Evolutionary conservation across 352 stramenopile species (phyloP), one percentile per base, ranked within the genome.

Genomic region (Phytophthora boehmeriae): DNA sequence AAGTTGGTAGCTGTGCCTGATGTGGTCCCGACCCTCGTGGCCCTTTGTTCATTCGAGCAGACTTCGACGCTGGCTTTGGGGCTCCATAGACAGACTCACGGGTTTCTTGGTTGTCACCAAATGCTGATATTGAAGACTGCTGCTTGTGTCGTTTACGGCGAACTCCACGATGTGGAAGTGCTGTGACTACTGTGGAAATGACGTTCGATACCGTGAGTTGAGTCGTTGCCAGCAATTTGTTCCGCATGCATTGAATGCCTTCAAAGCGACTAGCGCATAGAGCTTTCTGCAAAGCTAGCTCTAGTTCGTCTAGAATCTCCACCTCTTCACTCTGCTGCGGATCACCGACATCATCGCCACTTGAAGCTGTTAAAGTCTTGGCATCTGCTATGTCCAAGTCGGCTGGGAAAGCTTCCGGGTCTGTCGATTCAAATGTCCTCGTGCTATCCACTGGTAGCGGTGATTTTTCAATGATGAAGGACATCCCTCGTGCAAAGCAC

Each of bases 161-260:
- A 2, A 23, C 53, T 53, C 11, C 44, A 34, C 43, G 53, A 28
- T 48, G 50, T 16, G 38, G 20, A 28, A 75, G 51, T 5, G 71
- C 66, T 9, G 80, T 92, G 42, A 89, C 77, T 22, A 82, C 73
- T 0, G 78, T 89, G 8, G 82, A 87, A 30, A 89, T 73, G 49
- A 90, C 76, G 48, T 83, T 89, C 8, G 82, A 88, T 22, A 68
- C 79, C 27, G 78, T 88, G 43, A 90, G 75, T 56, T 86, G 80
- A 20, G 69, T 87, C 22, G 81, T 84, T 42, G 71, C 70, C 30
- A 84, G 38, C 30, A 67, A 74, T n/a, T 68, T 79, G 25, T 78
- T 76, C 14, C 65, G 61, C 23, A 71, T 53, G 11, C 44, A 59
- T 19, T 86, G 66, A 0, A 88, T 65, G 0, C 57, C 71, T 19